A percentile compares a stretch with the other conserved stretches of the same genome.
These are phyloP conservation scores for Oldenlandia corymbosa DNA, from an alignment of 257 asterid genomes.

Conservation along the genomic window DNA sequence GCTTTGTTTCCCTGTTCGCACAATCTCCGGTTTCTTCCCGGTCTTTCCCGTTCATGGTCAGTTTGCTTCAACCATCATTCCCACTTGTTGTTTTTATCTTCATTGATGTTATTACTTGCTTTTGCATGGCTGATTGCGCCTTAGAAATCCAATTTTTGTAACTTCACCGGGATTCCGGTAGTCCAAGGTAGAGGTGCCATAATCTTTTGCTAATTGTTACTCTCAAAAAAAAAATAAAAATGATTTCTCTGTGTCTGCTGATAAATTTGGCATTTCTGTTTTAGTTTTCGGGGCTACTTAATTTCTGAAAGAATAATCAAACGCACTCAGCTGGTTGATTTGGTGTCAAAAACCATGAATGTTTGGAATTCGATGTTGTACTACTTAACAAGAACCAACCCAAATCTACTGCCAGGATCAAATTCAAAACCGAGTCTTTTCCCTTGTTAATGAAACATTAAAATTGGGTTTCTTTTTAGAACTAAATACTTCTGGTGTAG, in stretches of 20 bases:
- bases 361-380: background rate
- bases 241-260: background rate
- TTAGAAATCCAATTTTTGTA: background rate
- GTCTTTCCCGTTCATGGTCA: slow-evolving; percentile 20
- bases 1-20: slow-evolving; percentile 10
- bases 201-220: background rate
- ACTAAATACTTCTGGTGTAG: too few species aligned
- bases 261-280: background rate
- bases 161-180: background rate
- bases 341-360: background rate
- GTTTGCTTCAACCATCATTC: background rate
- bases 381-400: too few species aligned
- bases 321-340: background rate
- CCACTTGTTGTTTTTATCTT: background rate
- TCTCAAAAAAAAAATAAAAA: background rate
- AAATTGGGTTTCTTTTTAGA: too few species aligned
- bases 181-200: background rate
- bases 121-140: background rate
- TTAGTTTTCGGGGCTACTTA: background rate
- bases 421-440: too few species aligned
- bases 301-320: background rate
- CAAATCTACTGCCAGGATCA: too few species aligned
- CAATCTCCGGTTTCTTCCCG: slow-evolving; percentile 6
- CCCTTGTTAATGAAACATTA: background rate
- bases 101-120: background rate